Conservation (phyloP, 768 basidiomycete genomes). For the Panus rudis region DNA sequence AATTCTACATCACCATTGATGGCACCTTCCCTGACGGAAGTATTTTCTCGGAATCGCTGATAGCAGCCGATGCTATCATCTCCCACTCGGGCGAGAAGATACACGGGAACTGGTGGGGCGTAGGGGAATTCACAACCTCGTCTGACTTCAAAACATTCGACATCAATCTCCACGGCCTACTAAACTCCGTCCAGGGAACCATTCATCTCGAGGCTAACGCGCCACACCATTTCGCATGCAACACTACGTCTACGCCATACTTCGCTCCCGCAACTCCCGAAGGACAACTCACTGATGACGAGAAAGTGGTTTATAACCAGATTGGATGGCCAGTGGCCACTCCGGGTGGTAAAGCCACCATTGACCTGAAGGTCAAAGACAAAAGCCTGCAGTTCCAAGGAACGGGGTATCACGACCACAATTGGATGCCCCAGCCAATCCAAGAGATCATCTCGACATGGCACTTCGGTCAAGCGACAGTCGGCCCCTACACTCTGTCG, state of each 20-base stretch:
- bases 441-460: slow-evolving; percentile 10
- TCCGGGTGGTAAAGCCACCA: slow-evolving; percentile 15
- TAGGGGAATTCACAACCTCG: slow-evolving; percentile 13
- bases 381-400: slow-evolving; percentile 15
- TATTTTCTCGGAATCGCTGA: slow-evolving; percentile 10
- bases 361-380: slow-evolving; percentile 16
- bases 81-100: slow-evolving; percentile 9
- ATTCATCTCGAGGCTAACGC: slow-evolving; percentile 12
- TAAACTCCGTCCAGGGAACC: slow-evolving; percentile 11
- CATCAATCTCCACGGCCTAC: slow-evolving; percentile 12
- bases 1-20: slow-evolving; percentile 14
- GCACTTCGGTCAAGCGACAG: slow-evolving; percentile 17
- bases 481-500: slow-evolving; percentile 18
- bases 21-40: slow-evolving; percentile 17
- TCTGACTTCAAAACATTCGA: slow-evolving; percentile 13
- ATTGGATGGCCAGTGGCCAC: slow-evolving; percentile 18
- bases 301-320: slow-evolving; percentile 13
- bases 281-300: background rate
- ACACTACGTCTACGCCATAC: slow-evolving; percentile 15
- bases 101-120: slow-evolving; percentile 14
- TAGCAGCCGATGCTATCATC: slow-evolving; percentile 12
- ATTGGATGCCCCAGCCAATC: slow-evolving; percentile 15
- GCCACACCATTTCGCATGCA: slow-evolving; percentile 17
- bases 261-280: slow-evolving; percentile 9
- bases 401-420: slow-evolving; percentile 20